These are phyloP conservation scores for Theileria parva DNA, from an alignment of 169 alveolate genomes.

Conservation along the genomic window DNA sequence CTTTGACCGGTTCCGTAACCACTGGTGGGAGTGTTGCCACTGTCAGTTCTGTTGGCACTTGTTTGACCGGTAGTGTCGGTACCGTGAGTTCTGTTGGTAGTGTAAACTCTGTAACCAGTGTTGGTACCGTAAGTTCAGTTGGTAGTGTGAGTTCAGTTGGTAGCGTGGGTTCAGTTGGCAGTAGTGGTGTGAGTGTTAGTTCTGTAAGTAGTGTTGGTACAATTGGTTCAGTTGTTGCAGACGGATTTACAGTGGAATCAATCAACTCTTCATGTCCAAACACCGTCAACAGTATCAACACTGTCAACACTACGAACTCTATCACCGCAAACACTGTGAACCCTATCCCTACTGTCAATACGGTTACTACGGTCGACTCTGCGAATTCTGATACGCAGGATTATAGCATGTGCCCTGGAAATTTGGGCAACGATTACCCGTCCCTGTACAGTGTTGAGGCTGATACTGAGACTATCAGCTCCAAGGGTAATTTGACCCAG, in stretches of 20 bases:
- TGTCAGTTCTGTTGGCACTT: neutral
- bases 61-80: no score
- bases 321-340: no score
- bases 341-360: no score
- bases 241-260: neutral
- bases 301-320: no score
- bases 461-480: neutral
- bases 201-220: neutral
- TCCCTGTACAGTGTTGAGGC: neutral
- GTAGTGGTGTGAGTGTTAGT: neutral
- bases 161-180: no score
- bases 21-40: neutral
- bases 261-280: no score
- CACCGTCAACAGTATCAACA: no score
- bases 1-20: neutral
- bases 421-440: neutral
- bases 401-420: neutral
- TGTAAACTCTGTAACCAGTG: neutral
- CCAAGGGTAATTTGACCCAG: neutral
- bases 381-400: neutral
- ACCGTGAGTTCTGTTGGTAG: neutral
- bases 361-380: no score
- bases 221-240: neutral
- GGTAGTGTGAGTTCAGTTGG: no score
- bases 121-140: no score